A percentile compares a stretch with the other conserved stretches of the same genome.
These are phyloP conservation scores for Emmonsia crescens DNA, from an alignment of 2,329 filamentous ascomycete species.

Conservation along the genomic window DNA sequence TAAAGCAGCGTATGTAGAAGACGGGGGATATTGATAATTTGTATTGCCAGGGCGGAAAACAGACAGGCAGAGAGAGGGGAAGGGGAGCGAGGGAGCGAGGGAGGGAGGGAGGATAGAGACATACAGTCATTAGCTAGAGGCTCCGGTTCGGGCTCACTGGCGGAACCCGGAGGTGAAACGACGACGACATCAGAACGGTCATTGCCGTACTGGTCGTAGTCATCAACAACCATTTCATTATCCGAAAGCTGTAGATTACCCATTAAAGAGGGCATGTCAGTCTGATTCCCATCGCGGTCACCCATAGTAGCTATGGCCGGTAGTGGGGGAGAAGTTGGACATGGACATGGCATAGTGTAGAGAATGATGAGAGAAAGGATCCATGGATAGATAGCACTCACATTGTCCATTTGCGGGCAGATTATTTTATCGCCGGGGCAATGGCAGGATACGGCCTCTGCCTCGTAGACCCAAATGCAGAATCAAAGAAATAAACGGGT, in stretches of 20 bases:
- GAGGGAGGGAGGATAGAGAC: constrained; percentile 13
- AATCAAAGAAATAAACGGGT: background rate
- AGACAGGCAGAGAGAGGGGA: background rate
- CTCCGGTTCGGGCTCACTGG: constrained; percentile 38
- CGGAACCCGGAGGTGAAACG: constrained; percentile 49
- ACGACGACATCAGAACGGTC: constrained; percentile 53
- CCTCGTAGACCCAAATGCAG: background rate
- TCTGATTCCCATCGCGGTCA: background rate
- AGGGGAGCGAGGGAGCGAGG: no score
- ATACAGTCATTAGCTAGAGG: constrained; percentile 49
- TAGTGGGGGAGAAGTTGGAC: background rate
- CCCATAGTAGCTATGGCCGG: background rate
- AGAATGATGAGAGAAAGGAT: background rate
- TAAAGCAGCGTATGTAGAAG: background rate
- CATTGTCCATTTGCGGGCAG: background rate
- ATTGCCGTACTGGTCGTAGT: constrained; percentile 45
- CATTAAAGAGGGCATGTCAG: constrained; percentile 21
- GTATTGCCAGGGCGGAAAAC: background rate
- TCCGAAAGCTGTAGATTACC: constrained; percentile 38
- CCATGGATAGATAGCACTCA: background rate
- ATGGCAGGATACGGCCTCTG: background rate
- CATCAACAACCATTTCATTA: constrained; percentile 53
- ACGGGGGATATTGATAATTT: background rate
- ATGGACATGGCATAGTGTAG: background rate
- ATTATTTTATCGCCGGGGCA: background rate